These are phyloP conservation scores for Clonostachys sp. DNA, from an alignment of 2,329 filamentous ascomycete species.

Conservation along the genomic window DNA sequence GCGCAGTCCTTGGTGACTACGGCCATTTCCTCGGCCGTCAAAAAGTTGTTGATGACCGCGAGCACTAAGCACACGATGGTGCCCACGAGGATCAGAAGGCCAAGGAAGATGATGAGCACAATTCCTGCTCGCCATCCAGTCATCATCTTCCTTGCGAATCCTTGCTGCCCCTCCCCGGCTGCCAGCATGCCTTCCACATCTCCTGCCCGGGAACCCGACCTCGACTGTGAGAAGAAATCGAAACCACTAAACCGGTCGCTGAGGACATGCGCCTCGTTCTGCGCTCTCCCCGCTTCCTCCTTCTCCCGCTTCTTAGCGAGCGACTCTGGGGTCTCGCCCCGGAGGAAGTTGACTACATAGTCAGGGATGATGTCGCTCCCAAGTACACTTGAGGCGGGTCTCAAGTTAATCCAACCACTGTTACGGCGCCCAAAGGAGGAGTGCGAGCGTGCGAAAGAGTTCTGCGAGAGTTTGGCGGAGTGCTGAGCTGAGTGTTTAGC, in stretches of 20 bases:
- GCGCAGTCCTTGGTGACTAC: slow-evolving; percentile 34
- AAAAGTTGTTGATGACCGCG: slow-evolving; percentile 16
- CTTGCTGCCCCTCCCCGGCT: slow-evolving; percentile 9
- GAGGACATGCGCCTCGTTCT: slow-evolving; percentile 8
- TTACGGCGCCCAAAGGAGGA: neutral
- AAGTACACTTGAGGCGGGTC: slow-evolving; percentile 21
- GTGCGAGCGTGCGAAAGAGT: neutral
- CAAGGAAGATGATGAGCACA: slow-evolving; percentile 33
- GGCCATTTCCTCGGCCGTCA: slow-evolving; percentile 25
- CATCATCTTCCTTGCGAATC: slow-evolving; percentile 14
- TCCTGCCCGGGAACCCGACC: neutral
- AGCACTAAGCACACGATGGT: slow-evolving; percentile 32
- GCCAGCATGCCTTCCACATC: slow-evolving; percentile 2
- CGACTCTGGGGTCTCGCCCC: slow-evolving; percentile 49
- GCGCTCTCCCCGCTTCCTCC: slow-evolving; percentile 12
- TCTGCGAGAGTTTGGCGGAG: neutral
- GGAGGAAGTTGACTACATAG: slow-evolving; percentile 50
- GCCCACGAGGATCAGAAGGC: slow-evolving; percentile 28
- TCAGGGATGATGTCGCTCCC: slow-evolving; percentile 45
- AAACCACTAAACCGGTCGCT: neutral
- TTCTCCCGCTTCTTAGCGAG: slow-evolving; percentile 38
- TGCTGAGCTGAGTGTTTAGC: neutral
- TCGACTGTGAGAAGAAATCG: slow-evolving; percentile 2
- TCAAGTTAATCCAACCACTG: slow-evolving; percentile 15
- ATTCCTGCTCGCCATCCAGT: slow-evolving; percentile 44